Percentiles rank a stretch among this genome's conserved stretches.
phyloP scores from a whole-genome alignment of 2,329 filamentous ascomycete genomes.

The Colletotrichum musae region DNA sequence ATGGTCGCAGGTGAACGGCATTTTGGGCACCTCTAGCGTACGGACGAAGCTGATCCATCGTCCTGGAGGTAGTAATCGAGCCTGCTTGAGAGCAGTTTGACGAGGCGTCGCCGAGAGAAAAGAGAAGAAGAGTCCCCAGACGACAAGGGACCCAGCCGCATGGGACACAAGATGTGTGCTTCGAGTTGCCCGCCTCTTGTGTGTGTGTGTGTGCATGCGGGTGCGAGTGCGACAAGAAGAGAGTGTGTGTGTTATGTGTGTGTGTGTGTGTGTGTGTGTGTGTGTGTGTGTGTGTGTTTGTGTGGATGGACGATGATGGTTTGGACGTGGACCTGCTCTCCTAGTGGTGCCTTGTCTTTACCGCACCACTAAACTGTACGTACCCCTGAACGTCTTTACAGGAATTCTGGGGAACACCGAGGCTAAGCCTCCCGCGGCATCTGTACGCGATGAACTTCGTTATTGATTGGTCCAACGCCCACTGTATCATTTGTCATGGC shows the following conservation, averaged over 20 bases:
- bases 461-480: slow-evolving; percentile 6
- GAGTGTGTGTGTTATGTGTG: not conserved
- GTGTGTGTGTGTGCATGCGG: too few species aligned
- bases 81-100: not conserved
- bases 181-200: too few species aligned
- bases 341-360: not conserved
- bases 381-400: not conserved
- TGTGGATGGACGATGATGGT: slow-evolving; percentile 15
- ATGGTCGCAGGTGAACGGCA: slow-evolving; percentile 33
- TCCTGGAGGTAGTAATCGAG: not conserved
- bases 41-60: slow-evolving; percentile 24
- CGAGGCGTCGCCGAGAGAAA: not conserved
- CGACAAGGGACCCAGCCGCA: not conserved
- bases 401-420: too few species aligned
- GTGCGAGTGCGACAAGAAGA: not conserved
- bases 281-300: not conserved
- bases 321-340: slow-evolving; percentile 17
- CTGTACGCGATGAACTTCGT: slow-evolving; percentile 14
- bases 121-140: not conserved
- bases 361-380: too few species aligned
- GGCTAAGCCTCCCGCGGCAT: slow-evolving; percentile 20
- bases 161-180: not conserved
- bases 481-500: not conserved
- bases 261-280: slow-evolving; percentile 1
- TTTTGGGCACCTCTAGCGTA: slow-evolving; percentile 18